These are phyloP conservation scores for Saussurea involucrata DNA, from an alignment of 129 eudicot genomes.

Conservation along the genomic window DNA sequence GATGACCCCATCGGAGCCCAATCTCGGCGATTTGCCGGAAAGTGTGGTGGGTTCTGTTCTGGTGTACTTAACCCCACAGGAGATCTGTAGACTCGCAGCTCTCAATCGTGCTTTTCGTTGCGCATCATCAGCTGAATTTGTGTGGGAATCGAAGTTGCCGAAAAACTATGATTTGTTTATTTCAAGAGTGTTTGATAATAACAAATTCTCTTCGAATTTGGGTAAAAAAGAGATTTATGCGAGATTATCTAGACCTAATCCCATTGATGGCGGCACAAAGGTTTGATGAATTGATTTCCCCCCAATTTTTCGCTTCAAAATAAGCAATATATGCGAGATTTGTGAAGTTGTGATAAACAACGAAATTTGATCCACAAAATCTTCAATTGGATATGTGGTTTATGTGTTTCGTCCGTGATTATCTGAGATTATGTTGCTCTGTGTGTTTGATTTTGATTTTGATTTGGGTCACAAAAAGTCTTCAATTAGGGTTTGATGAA, in stretches of 20 bases:
- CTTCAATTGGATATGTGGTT: not conserved
- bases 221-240: slow-evolving; percentile 74
- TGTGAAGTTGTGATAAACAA: not conserved
- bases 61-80: slow-evolving; percentile 50
- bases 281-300: slow-evolving; percentile 22
- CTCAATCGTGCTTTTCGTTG: slow-evolving; percentile 63
- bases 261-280: slow-evolving; percentile 78
- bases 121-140: slow-evolving; percentile 86
- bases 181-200: slow-evolving; percentile 42
- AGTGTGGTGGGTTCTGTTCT: slow-evolving; percentile 69
- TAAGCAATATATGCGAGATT: not conserved
- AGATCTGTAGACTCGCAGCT: slow-evolving; percentile 62
- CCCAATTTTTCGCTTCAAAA: not conserved
- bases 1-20: slow-evolving; percentile 15
- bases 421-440: not conserved
- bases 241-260: slow-evolving; percentile 41
- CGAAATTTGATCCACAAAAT: not conserved
- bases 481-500: not conserved
- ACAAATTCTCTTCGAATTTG: slow-evolving; percentile 1
- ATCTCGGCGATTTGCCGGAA: slow-evolving; percentile 84
- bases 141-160: slow-evolving; percentile 88
- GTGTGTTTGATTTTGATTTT: not conserved
- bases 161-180: slow-evolving; percentile 45
- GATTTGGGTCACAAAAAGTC: not conserved
- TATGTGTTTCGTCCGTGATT: not conserved